Base-by-base conservation (phyloP, 768 basidiomycete genomes). In the Phaeolepiota aurea region DNA sequence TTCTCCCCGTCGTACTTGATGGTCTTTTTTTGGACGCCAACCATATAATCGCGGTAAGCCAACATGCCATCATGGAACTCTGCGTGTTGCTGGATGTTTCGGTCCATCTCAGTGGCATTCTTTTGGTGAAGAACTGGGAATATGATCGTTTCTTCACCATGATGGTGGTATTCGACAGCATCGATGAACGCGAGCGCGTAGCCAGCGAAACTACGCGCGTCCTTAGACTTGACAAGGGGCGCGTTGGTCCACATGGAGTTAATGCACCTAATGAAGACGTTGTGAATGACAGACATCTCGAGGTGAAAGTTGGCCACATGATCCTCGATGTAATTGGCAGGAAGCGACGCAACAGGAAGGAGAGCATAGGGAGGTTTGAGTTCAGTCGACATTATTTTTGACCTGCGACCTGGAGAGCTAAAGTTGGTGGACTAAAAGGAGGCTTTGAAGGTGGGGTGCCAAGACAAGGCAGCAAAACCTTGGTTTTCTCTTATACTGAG, bases 81-180 rank as follows among this genome's bases (percentile, higher is more conserved):
- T 21, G 47, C 46, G 35, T 59, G 58, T 28, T 59, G 53, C 14
- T 55, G 51, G n/a, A 56, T 19, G 30, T 59, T 59, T 3, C 43
- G 38, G 12, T 43, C 44, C 52, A 59, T 53, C 15, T 53, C 47
- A 21, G 55, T 37, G n/a, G n/a, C n/a, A 28, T 7, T 7, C 40
- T 56, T 53, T 13, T 39, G 46, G 22, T 48, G 42, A 7, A 59
- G 36, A 20, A 48, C 44, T 3, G 58, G 58, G 42, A 59, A 59
- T 1, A 59, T 40, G 4, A 54, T 44, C 3, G 46, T 41, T 40
- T 56, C 51, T 31, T 59, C 56, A 16, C 45, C 47, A 20, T 56
- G 45, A 30, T 59, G 58, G 32, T 59, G 58, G 9, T 37, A 32
- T 12, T 50, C 48, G n/a, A 59, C 37, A 7, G 37, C 28, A 2